These are phyloP conservation scores for Thielaviopsis ethacetica DNA, from an alignment of 2,329 filamentous ascomycete genomes.

Conservation along the genomic window DNA sequence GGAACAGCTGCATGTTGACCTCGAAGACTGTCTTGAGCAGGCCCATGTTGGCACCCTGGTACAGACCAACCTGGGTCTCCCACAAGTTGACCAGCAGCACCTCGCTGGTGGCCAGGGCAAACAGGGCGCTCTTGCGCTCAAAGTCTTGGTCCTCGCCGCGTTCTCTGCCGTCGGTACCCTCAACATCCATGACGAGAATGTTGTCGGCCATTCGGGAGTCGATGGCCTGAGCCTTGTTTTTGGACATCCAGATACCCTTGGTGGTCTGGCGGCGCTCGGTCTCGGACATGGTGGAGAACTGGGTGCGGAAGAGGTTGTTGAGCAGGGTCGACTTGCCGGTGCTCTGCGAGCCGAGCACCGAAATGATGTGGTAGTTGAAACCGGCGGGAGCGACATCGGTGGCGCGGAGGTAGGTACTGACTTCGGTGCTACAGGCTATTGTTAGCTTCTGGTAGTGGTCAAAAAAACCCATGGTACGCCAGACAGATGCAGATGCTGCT, in stretches of 20 bases:
- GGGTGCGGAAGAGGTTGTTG: constrained; percentile 87
- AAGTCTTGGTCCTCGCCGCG: constrained; percentile 97
- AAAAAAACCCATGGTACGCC: background rate
- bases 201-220: constrained; percentile 73
- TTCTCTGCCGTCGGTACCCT: constrained; percentile 92
- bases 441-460: background rate
- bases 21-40: constrained; percentile 97
- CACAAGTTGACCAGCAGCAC: constrained; percentile 97
- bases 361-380: constrained; percentile 99
- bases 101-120: constrained; percentile 92
- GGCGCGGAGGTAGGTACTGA: constrained; percentile 66
- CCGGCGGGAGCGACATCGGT: constrained; percentile 73
- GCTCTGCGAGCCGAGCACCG: constrained; percentile 95
- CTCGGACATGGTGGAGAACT: constrained; percentile 97
- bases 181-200: constrained; percentile 97
- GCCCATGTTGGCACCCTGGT: constrained; percentile 98
- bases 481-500: too few species aligned
- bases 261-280: constrained; percentile 87
- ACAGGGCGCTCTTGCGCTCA: constrained; percentile 93
- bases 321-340: constrained; percentile 96
- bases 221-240: constrained; percentile 58
- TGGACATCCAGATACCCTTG: constrained; percentile 99
- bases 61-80: constrained; percentile 96
- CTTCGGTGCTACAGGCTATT: constrained; percentile 43
- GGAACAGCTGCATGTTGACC: constrained; percentile 90